Conservation (phyloP, 1,284 basidiomycete genomes). For the Polyporus tsugae region DNA sequence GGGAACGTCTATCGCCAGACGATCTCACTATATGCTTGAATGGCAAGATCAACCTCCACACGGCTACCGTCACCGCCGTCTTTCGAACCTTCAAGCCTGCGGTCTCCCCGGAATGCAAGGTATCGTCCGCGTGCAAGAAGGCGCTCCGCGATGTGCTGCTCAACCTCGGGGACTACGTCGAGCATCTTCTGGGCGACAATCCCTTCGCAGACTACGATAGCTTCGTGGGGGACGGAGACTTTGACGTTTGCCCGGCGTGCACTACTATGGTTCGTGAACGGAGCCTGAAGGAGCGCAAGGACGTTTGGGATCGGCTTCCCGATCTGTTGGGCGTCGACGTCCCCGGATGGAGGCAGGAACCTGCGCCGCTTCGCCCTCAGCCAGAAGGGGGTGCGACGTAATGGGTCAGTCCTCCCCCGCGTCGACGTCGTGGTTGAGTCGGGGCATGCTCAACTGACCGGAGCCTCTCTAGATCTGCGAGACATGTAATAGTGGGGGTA, state of each 20-base stretch:
- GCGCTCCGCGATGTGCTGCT: neutral
- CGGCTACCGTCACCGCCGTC: neutral
- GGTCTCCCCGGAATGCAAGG: neutral
- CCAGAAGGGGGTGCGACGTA: neutral
- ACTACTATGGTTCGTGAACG: neutral
- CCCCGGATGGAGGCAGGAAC: slow-evolving; percentile 18
- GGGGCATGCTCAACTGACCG: neutral
- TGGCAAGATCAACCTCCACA: neutral
- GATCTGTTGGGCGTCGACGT: slow-evolving; percentile 9
- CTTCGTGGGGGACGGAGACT: too few relatives aligned
- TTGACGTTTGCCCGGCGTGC: neutral
- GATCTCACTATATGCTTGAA: neutral
- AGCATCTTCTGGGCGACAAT: neutral
- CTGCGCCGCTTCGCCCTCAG: neutral
- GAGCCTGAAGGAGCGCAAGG: neutral
- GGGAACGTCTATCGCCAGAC: neutral
- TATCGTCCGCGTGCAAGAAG: neutral
- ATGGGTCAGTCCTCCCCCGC: neutral
- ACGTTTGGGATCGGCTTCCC: slow-evolving; percentile 12
- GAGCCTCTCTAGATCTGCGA: too few relatives aligned
- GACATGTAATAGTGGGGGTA: too few relatives aligned
- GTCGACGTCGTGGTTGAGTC: neutral
- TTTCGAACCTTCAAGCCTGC: neutral
- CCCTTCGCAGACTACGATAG: neutral
- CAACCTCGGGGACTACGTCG: neutral